Conservation (phyloP, 2,329 filamentous ascomycete species). For the Colletotrichum somersetense region DNA sequence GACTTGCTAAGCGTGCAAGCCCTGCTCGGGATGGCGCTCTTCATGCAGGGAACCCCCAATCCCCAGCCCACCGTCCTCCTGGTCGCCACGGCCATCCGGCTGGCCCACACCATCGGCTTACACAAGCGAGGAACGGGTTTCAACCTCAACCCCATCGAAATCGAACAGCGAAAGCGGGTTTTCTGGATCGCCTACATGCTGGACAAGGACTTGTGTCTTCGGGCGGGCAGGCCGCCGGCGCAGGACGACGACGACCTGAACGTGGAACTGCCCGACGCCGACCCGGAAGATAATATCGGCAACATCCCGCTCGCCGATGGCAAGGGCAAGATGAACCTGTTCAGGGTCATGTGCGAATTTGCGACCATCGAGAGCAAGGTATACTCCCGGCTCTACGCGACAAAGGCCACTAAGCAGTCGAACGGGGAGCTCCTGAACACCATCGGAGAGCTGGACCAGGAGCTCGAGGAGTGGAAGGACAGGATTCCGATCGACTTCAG, state of each 20-base stretch:
- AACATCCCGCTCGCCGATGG: constrained; percentile 92
- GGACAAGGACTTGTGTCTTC: constrained; percentile 73
- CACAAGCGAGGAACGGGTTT: constrained; percentile 95
- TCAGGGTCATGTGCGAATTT: constrained; percentile 92
- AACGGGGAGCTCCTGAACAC: constrained; percentile 94
- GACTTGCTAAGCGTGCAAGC: constrained; percentile 96
- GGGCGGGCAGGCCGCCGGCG: constrained; percentile 69
- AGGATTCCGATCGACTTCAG: constrained; percentile 94
- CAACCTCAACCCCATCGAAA: constrained; percentile 92
- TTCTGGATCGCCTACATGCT: constrained; percentile 77
- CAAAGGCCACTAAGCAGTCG: constrained; percentile 90
- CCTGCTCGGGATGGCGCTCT: constrained; percentile 91
- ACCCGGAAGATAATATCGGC: constrained; percentile 92
- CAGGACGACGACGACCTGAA: constrained; percentile 86
- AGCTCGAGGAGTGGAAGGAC: constrained; percentile 96
- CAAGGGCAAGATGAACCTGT: constrained; percentile 93
- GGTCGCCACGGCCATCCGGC: constrained; percentile 88
- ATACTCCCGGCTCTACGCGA: constrained; percentile 93
- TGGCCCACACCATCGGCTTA: constrained; percentile 93
- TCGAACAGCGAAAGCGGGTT: constrained; percentile 83
- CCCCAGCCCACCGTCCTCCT: constrained; percentile 94
- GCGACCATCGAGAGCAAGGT: constrained; percentile 93
- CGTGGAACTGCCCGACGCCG: constrained; percentile 91
- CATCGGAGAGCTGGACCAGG: constrained; percentile 92
- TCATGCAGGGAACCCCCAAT: constrained; percentile 96